Conservation (phyloP, 768 basidiomycete genomes). For the Termitomyces sp. region DNA sequence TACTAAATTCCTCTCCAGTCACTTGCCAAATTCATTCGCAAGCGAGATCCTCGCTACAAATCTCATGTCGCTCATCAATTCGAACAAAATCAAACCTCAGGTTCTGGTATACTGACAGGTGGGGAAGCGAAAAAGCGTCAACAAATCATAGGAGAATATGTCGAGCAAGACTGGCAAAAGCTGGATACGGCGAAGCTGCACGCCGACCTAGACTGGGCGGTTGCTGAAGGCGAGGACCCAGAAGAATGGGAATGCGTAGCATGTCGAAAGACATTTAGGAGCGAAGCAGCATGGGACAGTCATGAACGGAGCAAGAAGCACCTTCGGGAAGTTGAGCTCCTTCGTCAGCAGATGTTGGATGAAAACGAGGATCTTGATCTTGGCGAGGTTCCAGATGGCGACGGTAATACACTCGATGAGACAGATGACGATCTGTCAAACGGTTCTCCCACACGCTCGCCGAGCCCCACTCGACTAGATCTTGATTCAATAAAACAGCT, state of each 20-base stretch:
- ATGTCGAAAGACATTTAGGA: constrained; percentile 84
- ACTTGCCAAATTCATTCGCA: constrained; percentile 71
- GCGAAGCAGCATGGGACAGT: constrained; percentile 93
- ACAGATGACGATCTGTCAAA: constrained; percentile 7
- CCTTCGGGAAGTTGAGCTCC: constrained; percentile 75
- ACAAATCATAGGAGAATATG: constrained; percentile 41
- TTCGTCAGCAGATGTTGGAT: constrained; percentile 72
- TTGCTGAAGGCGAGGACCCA: constrained; percentile 62
- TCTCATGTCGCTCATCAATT: constrained; percentile 49
- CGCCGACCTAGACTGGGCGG: constrained; percentile 72
- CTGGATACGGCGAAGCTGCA: constrained; percentile 40
- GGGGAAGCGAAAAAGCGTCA: constrained; percentile 23
- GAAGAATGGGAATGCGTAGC: constrained; percentile 97
- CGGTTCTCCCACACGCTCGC: not conserved
- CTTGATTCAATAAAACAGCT: not conserved
- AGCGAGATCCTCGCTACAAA: constrained; percentile 89
- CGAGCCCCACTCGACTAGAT: constrained; percentile 5
- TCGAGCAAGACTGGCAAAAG: constrained; percentile 92
- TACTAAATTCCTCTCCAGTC: constrained; percentile 38
- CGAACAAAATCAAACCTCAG: constrained; percentile 24
- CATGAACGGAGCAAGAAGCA: constrained; percentile 97
- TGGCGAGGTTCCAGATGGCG: constrained; percentile 20
- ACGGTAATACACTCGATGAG: constrained; percentile 17
- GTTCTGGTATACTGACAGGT: constrained; percentile 26
- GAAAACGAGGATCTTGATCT: constrained; percentile 65